Percentiles rank a stretch among this genome's conserved stretches.
Conservation (phyloP, 352 stramenopile species). For the Phytophthora hybrid region DNA sequence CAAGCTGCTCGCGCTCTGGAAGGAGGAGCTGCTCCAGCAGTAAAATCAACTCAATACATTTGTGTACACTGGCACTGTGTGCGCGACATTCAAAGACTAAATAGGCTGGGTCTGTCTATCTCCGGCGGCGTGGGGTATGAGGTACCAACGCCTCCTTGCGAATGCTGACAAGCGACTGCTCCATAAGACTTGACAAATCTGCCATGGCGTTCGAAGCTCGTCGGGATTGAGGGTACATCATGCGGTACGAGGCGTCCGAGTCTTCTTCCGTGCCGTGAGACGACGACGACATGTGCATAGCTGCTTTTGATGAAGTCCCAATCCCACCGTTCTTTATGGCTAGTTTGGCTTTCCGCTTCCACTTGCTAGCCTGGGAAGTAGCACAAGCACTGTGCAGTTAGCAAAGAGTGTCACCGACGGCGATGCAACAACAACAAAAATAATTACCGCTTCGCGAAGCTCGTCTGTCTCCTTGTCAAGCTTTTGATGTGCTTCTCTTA, state of each 20-base stretch:
- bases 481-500: constrained; percentile 63
- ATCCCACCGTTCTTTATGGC: constrained; percentile 42
- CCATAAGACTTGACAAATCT: constrained; percentile 82
- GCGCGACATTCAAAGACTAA: constrained; percentile 21
- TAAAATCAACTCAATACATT: constrained; percentile 54
- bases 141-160: constrained; percentile 53
- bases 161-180: constrained; percentile 74
- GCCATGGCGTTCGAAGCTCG: constrained; percentile 75
- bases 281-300: constrained; percentile 58
- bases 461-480: constrained; percentile 75
- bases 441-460: constrained; percentile 59
- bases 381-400: constrained; percentile 5
- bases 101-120: constrained; percentile 22
- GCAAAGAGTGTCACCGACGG: background rate
- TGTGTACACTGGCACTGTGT: constrained; percentile 23
- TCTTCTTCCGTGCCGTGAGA: constrained; percentile 70
- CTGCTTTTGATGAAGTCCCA: constrained; percentile 16
- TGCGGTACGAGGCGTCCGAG: constrained; percentile 63
- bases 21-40: constrained; percentile 81
- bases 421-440: background rate
- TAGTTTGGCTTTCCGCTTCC: constrained; percentile 80
- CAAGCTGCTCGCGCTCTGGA: constrained; percentile 76
- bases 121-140: constrained; percentile 10
- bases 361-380: constrained; percentile 49
- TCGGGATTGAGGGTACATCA: constrained; percentile 52